Conservation (phyloP, 176 grass and related monocot species). For the Carex kokanica region DNA sequence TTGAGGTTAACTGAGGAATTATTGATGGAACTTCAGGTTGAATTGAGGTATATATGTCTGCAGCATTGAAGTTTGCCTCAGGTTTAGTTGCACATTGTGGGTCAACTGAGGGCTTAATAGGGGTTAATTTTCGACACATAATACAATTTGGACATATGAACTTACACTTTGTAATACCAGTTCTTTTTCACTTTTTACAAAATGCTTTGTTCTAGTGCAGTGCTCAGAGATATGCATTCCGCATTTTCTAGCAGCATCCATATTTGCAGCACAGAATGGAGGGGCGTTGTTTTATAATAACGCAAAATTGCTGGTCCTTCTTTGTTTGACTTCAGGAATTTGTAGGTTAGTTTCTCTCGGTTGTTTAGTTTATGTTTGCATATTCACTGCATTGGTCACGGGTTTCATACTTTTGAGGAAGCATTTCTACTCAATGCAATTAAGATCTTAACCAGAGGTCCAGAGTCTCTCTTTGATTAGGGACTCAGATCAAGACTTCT, state of each 20-base stretch:
- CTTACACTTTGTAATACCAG: neutral
- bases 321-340: slow-evolving; percentile 85
- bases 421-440: neutral
- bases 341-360: slow-evolving; percentile 57
- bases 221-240: slow-evolving; percentile 89
- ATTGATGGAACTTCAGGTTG: neutral
- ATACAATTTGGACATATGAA: neutral
- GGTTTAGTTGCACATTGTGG: neutral
- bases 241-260: slow-evolving; percentile 85
- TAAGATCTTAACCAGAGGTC: neutral
- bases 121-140: neutral
- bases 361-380: neutral
- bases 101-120: neutral
- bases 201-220: slow-evolving; percentile 39
- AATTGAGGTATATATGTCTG: slow-evolving; percentile 4
- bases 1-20: neutral
- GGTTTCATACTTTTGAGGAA: neutral
- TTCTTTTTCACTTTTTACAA: neutral
- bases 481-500: neutral
- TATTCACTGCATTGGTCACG: neutral
- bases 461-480: neutral
- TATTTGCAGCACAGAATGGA: slow-evolving; percentile 86
- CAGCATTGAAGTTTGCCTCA: neutral
- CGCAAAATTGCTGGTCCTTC: slow-evolving; percentile 68
- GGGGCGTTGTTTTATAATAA: slow-evolving; percentile 68